Base-by-base conservation (phyloP, 805 yeast species). In the Ogataea neopini region DNA sequence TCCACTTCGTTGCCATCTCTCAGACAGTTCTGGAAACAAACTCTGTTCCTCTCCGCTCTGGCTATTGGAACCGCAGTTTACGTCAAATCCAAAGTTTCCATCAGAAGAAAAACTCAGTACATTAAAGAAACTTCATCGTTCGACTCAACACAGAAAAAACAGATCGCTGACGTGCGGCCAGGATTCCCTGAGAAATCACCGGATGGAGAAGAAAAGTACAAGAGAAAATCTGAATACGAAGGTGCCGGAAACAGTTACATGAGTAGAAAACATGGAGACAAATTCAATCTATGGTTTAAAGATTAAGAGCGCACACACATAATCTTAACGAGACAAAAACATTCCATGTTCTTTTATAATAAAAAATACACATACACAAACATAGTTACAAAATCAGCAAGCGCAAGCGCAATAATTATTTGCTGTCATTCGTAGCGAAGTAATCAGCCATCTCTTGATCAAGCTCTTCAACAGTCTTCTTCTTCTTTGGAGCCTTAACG, bases 371-470 rank as follows among this genome's bases (percentile, higher is more conserved):
- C 37, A 34, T 14, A 34, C 14, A 18, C 3, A 34, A 17, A 34
- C 20, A 17, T 6, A 15, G 13, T 30, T 30, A 17, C 35, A 32
- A 19, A 34, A 5, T 17, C 36, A 32, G 20, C 18, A 32, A 32
- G 15, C 25, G 25, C 25, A 22, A 8, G 25, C 23, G 13, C 37
- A 18, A 23, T 9, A 22, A 25, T 34, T 22, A 52, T 47, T 54
- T 51, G 40, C 42, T 32, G 20, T 71, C 70, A 55, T 71, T 74
- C 53, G 79, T 83, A 54, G 81, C 83, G 60, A 92, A 91, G 74
- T 92, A 92, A 66, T 91, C 98, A 53, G 90, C 86, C 99, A 94
- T 92, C 74, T 92, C 98, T 67, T 91, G 96, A 72, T 94, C 99
- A 65, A 92, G 81, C 72, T 94, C 92, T 68, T 88, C 98, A 54